These are phyloP conservation scores for Helicostylum pulchrum DNA, from an alignment of 192 early-diverging fungal genomes.

Conservation along the genomic window DNA sequence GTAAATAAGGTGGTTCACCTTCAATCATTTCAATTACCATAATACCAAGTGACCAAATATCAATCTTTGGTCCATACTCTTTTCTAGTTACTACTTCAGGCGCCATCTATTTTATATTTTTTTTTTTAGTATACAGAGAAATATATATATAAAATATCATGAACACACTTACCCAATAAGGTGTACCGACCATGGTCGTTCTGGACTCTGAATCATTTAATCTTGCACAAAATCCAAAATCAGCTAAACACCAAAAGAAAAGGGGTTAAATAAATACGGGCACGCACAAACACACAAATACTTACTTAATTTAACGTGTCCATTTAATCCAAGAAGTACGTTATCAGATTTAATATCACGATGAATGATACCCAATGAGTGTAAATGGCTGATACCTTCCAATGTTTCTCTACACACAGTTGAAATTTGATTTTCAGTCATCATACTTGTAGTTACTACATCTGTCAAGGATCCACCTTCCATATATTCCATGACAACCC, in stretches of 20 bases:
- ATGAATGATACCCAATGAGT: constrained; percentile 77
- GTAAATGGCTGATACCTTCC: constrained; percentile 73
- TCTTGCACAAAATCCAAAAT: constrained; percentile 87
- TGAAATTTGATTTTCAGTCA: constrained; percentile 83
- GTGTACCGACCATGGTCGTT: constrained; percentile 84
- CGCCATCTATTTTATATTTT: constrained; percentile 71
- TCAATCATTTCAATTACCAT: constrained; percentile 99
- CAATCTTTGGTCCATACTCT: constrained; percentile 92
- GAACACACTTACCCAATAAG: constrained; percentile 65
- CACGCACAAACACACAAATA: not conserved
- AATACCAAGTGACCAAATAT: constrained; percentile 96
- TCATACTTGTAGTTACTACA: constrained; percentile 75
- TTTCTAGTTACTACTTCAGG: constrained; percentile 93
- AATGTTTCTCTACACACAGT: constrained; percentile 81
- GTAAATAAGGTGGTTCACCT: constrained; percentile 94
- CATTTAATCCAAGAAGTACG: constrained; percentile 63
- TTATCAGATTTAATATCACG: constrained; percentile 90
- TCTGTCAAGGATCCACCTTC: constrained; percentile 85
- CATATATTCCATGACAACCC: constrained; percentile 95
- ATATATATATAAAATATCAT: not conserved
- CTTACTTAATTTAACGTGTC: constrained; percentile 75
- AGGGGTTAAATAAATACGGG: not conserved
- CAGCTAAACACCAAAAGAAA: constrained; percentile 46
- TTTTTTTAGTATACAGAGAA: not conserved
- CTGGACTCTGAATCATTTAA: constrained; percentile 68